Evolutionary conservation across 768 basidiomycete species (phyloP).

Genomic region (Xerocomus brunneocitrinus): DNA sequence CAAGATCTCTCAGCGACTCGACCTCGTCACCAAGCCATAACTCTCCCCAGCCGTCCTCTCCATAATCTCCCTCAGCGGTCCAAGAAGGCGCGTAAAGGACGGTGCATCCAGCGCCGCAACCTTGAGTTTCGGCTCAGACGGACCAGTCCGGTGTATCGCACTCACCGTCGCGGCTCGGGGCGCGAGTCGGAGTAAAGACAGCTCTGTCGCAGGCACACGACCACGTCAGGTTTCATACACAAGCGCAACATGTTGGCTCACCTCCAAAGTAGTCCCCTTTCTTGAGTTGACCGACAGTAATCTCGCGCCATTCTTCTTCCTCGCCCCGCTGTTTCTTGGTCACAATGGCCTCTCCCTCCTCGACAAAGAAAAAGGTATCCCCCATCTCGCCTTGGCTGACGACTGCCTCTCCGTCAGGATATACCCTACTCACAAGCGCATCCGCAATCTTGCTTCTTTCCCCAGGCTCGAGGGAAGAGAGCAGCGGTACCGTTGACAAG

Average conservation of each 20-base stretch:
- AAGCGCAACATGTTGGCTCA: conserved; percentile 33
- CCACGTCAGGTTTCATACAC: conserved; percentile 3
- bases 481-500: conserved; percentile 82
- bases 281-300: conserved; percentile 67
- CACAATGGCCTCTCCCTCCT: conserved; percentile 87
- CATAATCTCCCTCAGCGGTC: conserved; percentile 90
- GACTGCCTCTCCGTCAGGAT: conserved; percentile 80
- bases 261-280: conserved; percentile 99
- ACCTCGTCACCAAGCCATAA: conserved; percentile 42
- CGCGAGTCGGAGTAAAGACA: conserved; percentile 82
- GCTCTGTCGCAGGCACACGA: conserved; percentile 47
- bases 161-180: conserved; percentile 97
- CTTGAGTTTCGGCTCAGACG: conserved; percentile 64
- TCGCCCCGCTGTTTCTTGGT: conserved; percentile 66
- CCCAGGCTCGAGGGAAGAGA: conserved; percentile 79
- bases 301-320: conserved; percentile 55
- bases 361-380: conserved; percentile 96
- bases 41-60: conserved; percentile 80
- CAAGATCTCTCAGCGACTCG: conserved; percentile 28
- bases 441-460: conserved; percentile 98
- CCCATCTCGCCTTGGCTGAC: conserved; percentile 93
- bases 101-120: conserved; percentile 91
- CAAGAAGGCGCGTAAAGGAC: conserved; percentile 90
- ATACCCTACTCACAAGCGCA: conserved; percentile 79
- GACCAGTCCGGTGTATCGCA: conserved; percentile 49